Evolutionary conservation across 2,329 filamentous ascomycete species (phyloP).

Genomic region (Scopulariopsis brevicaulis): DNA sequence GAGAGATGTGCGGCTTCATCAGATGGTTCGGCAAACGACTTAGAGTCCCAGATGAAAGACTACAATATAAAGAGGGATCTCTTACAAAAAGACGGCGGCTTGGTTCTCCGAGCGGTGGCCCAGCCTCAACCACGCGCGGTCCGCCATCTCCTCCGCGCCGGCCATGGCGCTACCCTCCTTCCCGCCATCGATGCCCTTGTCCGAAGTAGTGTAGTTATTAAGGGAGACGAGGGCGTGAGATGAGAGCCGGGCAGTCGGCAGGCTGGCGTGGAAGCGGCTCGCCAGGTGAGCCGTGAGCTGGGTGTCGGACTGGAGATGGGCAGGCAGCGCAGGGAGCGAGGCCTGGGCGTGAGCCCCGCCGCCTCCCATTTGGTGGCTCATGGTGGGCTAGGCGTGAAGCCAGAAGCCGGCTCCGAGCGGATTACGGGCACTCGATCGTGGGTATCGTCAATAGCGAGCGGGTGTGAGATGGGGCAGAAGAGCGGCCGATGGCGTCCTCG

Average conservation of each 20-base stretch:
- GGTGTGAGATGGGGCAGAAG: not conserved
- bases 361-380: constrained; percentile 43
- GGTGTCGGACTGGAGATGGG: constrained; percentile 68
- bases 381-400: constrained; percentile 23
- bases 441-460: not conserved
- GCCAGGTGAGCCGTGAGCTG: constrained; percentile 74
- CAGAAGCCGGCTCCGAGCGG: not conserved
- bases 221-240: constrained; percentile 85
- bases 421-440: not conserved
- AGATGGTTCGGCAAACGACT: not conserved
- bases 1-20: not conserved
- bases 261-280: constrained; percentile 81
- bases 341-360: constrained; percentile 63
- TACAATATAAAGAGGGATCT: constrained; percentile 11
- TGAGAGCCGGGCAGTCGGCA: constrained; percentile 79
- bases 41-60: not conserved
- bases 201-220: constrained; percentile 88
- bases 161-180: constrained; percentile 89
- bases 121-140: constrained; percentile 72
- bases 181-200: constrained; percentile 78
- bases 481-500: not conserved
- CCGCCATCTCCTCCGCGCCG: constrained; percentile 84
- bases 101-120: constrained; percentile 89
- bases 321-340: constrained; percentile 77
- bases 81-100: constrained; percentile 84